Evolutionary conservation across 2,329 filamentous ascomycete genomes (phyloP), one percentile per base, ranked within the genome.

Genomic region (Penicillium vulpinum): DNA sequence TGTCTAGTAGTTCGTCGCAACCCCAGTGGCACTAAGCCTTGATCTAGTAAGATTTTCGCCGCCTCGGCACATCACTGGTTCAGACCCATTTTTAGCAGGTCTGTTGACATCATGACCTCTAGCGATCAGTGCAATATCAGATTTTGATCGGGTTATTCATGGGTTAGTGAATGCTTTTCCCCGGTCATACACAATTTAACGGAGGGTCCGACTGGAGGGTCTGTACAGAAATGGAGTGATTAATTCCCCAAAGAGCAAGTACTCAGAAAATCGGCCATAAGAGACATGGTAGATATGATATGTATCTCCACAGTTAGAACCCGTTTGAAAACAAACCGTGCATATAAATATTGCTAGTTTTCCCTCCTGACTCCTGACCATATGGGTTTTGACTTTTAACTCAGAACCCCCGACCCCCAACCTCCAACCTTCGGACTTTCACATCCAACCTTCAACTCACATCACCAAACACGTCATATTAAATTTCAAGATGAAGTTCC

Each of bases 401-500:
- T 39, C 18, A 5, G 18, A 53, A 44, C 2, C 7, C 33, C 29
- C 33, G 8, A 9, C 16, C 26, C 39, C 13, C 31, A 29, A 10
- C 9, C 21, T 35, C n/a, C 28, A 33, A 44, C 29, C 11, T 49
- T 22, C 49, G 33, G 40, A 10, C 41, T 46, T n/a, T n/a, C n/a
- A 4, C 22, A 13, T n/a, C n/a, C 18, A 45, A 24, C 22, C n/a
- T 36, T 31, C 7, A 22, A 31, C 40, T 41, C 35, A 16, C 36
- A 26, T n/a, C 26, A 29, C 5, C n/a, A n/a, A 35, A 31, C 26
- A 29, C 6, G n/a, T n/a, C 36, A 45, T 24, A 15, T 24, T 21
- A 24, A 15, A n/a, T 11, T 18, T 22, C 54, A 65, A 48, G 29
- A 73, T 73, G 70, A 70, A 70, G 52, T 58, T 73, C 54, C 49